phyloP scores from a whole-genome alignment of 2,329 filamentous ascomycete species.

The Colletotrichum destructivum region DNA sequence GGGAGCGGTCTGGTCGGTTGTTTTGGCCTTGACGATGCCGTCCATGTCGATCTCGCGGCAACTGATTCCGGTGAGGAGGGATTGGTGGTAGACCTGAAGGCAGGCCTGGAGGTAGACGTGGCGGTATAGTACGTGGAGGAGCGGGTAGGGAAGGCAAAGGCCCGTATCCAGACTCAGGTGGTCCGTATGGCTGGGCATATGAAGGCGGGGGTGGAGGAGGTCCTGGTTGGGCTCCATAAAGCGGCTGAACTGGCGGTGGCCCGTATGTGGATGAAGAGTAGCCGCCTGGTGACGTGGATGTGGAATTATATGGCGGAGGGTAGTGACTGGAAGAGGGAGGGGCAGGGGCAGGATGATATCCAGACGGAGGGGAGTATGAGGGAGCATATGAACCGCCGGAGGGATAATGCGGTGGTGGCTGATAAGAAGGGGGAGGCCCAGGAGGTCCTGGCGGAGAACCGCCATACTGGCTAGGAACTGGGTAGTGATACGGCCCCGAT shows the following conservation, averaged over 20 bases:
- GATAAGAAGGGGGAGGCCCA: constrained; percentile 40
- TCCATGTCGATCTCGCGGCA: constrained; percentile 51
- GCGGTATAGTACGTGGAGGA: constrained; percentile 16
- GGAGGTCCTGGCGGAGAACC: constrained; percentile 47
- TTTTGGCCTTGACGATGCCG: constrained; percentile 50
- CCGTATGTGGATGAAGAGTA: constrained; percentile 4
- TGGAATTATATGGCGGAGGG: constrained; percentile 10
- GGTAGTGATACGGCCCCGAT: constrained; percentile 34
- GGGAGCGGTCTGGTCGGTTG: constrained; percentile 46
- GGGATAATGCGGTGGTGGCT: constrained; percentile 29
- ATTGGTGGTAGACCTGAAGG: constrained; percentile 29
- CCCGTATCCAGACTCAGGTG: constrained; percentile 17
- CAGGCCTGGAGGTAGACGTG: constrained; percentile 20
- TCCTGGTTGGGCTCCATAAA: constrained; percentile 9
- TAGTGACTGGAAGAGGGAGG: constrained; percentile 29
- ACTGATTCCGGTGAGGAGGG: constrained; percentile 46
- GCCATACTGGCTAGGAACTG: constrained; percentile 48
- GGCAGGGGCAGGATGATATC: constrained; percentile 24
- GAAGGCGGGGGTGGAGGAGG: constrained; percentile 15
- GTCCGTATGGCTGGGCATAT: constrained; percentile 20
- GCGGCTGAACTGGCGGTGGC: constrained; percentile 8
- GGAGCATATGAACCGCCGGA: constrained; percentile 21
- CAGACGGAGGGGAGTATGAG: constrained; percentile 25
- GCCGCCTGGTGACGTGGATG: constrained; percentile 9
- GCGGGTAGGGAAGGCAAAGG: constrained; percentile 17